Evolutionary conservation across 2,329 filamentous ascomycete genomes (phyloP).

Genomic region (Fusarium sp.): DNA sequence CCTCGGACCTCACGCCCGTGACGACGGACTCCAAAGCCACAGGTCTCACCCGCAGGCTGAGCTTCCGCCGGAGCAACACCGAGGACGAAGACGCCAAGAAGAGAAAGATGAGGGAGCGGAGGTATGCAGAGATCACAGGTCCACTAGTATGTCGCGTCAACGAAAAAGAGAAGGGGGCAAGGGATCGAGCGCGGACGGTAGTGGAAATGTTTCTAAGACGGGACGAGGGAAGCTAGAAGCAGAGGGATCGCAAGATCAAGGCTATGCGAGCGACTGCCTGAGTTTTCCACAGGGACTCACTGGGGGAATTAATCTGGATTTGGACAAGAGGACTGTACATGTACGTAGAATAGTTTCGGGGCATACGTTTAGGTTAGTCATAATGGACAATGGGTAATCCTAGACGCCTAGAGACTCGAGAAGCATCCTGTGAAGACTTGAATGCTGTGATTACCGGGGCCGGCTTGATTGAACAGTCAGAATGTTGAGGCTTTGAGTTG

Average conservation of each 20-base stretch:
- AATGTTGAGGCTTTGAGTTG: background rate
- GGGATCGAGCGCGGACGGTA: slow-evolving; percentile 76
- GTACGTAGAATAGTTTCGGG: slow-evolving; percentile 25
- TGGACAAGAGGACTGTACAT: background rate
- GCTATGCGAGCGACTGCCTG: slow-evolving; percentile 32
- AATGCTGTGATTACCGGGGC: no score
- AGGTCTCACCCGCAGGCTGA: slow-evolving; percentile 62
- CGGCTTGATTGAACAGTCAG: background rate
- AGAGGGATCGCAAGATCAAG: slow-evolving; percentile 29
- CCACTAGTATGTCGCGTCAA: slow-evolving; percentile 72
- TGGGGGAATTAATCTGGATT: slow-evolving; percentile 29
- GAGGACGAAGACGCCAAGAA: slow-evolving; percentile 56
- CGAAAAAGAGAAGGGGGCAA: slow-evolving; percentile 70
- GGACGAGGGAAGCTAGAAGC: slow-evolving; percentile 53
- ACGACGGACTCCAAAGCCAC: slow-evolving; percentile 51
- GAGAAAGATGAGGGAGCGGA: slow-evolving; percentile 72
- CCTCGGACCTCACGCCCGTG: slow-evolving; percentile 63
- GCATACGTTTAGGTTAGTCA: slow-evolving; percentile 16
- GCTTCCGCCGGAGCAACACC: slow-evolving; percentile 57
- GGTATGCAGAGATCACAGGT: slow-evolving; percentile 77
- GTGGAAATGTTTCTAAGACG: slow-evolving; percentile 76
- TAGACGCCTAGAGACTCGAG: background rate
- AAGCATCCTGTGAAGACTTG: no score
- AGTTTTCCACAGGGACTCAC: slow-evolving; percentile 10
- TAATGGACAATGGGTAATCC: background rate